Base-by-base conservation (phyloP, 2,329 filamentous ascomycete genomes). In the Parasarocladium wereldwijsianum region DNA sequence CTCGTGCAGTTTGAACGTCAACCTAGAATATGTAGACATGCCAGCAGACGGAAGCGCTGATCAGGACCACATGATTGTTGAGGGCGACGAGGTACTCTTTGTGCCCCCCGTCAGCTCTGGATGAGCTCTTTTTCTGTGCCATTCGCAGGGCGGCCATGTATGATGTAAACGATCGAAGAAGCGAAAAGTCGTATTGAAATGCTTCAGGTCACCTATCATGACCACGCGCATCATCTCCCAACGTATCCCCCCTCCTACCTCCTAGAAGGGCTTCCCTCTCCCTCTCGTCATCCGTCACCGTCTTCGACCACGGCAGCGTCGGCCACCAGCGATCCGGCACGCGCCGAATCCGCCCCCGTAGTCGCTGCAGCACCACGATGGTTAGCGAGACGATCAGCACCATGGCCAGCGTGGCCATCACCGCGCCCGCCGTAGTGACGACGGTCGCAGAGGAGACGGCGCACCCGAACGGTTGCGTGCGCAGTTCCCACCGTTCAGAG, bases 31-130 rank as follows among this genome's bases (percentile, higher is more conserved):
- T 55, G 73, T 87, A 45, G 79, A 90, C 46, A 42, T 83, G 8
- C 60, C 66, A 8, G 60, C 60, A 23, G 53, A 54, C 18, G 51
- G 51, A 12, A 51, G 50, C 9, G 52, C 52, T 26, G 55, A 55
- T 12, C n/a, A n/a, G n/a, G 44, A 43, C 11, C 45, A 47, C 16
- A 48, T 70, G 33, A 78, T 92, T 34, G 55, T 71, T 30, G 70
- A 71, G 37, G 80, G 76, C 17, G 83, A 92, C 46, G 84, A 92
- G 56, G 81, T 92, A 32, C 84, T 79, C 24, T 78, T 92, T 20
- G 87, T 92, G 34, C 83, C 84, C 19, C 83, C 84, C 8, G 84
- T 92, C 40, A 92, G 83, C 60, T 85, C 83, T 21, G 83, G 83
- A 4, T 90, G 52, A 64, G 34, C 29, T 10, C 5, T 7, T 4